Base-by-base conservation (phyloP, 2,329 filamentous ascomycete genomes). In the Neonectria sp. region DNA sequence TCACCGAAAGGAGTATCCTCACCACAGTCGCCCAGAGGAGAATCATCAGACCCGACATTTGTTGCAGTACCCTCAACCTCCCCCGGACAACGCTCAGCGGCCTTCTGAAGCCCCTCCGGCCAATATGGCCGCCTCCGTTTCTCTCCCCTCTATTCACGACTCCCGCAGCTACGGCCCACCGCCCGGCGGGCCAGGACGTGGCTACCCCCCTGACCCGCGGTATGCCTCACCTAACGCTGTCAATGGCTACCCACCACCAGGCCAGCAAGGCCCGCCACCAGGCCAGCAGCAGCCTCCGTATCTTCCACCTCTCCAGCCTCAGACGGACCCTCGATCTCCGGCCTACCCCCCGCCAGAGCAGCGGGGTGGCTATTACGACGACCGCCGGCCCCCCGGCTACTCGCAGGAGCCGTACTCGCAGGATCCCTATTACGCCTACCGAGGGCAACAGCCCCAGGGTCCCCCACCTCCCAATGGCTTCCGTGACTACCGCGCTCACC, bases 111-210 rank as follows among this genome's bases (percentile, higher is more conserved):
- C 71, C 43, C 70, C 77, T 60, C 71, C 75, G 72, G 60, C 71
- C 71, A 79, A 71, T 71, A 86, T 86, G 82, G 82, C 84, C 59
- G 76, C 82, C 56, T 79, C 81, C 64, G 82, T 86, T 65, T 86
- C 82, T 67, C 78, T 86, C 37, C 86, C 86, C 1, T 83, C 86
- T 21, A 87, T 88, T 60, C 82, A 86, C 60, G 86, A 87, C 72
- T 77, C 82, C 53, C 79, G 82, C 63, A 69, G 73, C 21, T 83
- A 83, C 62, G 76, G 77, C 11, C 72, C 78, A 49, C 79, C 76
- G 51, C 72, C 76, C 53, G 70, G 70, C 53, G 72, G 78, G 21
- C 77, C 79, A 66, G 77, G 76, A 45, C 79, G 76, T 55, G 78
- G 78, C 43, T 81, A 80, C 58, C 65, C 74, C 24, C 67, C 72